Evolutionary conservation across 768 basidiomycete genomes (phyloP).

Genomic region (Cystobasidium ongulense): DNA sequence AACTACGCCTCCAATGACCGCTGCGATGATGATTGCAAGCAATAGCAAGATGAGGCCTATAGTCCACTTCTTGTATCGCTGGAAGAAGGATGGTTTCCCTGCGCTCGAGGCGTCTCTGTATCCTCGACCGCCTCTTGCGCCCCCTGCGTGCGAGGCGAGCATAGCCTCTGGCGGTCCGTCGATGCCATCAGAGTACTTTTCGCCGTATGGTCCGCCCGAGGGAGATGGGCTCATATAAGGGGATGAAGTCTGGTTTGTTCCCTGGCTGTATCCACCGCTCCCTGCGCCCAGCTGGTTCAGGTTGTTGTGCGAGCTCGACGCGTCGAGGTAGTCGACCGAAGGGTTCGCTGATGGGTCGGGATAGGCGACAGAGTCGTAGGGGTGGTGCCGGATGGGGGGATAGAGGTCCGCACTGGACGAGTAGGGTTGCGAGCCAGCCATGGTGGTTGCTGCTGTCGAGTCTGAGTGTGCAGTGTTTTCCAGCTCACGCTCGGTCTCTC

Average conservation of each 20-base stretch:
- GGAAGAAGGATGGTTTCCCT: neutral
- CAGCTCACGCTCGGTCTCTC: no score
- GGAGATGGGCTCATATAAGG: neutral
- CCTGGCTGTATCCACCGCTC: neutral
- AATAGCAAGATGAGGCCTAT: neutral
- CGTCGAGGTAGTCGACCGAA: neutral
- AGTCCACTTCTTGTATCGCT: slow-evolving; percentile 17
- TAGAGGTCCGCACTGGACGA: slow-evolving; percentile 14
- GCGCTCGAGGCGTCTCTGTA: neutral
- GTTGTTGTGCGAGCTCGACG: neutral
- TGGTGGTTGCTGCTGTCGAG: neutral
- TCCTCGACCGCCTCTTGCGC: neutral
- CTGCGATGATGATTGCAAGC: slow-evolving; percentile 20
- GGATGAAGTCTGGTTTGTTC: neutral
- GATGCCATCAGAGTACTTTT: slow-evolving; percentile 5
- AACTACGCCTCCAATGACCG: slow-evolving; percentile 17
- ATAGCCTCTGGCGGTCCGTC: slow-evolving; percentile 27
- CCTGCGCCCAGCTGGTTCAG: neutral
- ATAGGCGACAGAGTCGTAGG: neutral
- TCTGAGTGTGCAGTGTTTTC: no score
- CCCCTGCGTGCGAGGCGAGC: slow-evolving; percentile 6
- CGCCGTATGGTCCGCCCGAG: neutral
- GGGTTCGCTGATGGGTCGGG: neutral
- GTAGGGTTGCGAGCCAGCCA: neutral
- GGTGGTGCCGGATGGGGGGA: slow-evolving; percentile 2